Evolutionary conservation across 2,329 filamentous ascomycete species (phyloP).

Genomic region (Penicillium sp.): DNA sequence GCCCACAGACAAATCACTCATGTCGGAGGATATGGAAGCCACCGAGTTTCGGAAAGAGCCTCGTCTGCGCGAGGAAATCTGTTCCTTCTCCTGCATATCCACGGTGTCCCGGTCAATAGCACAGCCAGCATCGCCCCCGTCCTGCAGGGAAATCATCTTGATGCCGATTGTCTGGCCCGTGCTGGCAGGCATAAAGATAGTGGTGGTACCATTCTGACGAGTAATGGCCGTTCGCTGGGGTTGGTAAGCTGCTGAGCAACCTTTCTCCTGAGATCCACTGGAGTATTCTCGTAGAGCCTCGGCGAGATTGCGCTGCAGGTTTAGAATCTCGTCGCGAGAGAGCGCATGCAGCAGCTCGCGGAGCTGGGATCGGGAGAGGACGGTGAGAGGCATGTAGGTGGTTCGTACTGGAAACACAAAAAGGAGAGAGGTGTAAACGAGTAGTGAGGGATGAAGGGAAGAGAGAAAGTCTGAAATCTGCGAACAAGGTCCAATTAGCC

Average conservation of each 20-base stretch:
- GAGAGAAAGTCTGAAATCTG: conserved; percentile 5
- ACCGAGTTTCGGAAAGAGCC: conserved; percentile 32
- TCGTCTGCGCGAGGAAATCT: conserved; percentile 18
- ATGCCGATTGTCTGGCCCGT: conserved; percentile 61
- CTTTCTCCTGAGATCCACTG: conserved; percentile 58
- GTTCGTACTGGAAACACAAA: background rate
- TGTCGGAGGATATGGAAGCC: conserved; percentile 36
- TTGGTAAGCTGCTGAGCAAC: conserved; percentile 61
- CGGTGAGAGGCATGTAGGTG: conserved; percentile 57
- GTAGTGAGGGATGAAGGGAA: background rate
- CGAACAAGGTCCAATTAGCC: conserved; percentile 8
- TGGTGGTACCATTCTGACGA: conserved; percentile 61
- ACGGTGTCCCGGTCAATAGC: conserved; percentile 33
- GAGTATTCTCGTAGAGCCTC: conserved; percentile 66
- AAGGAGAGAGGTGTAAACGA: background rate
- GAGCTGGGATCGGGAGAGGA: conserved; percentile 59
- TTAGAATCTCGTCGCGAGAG: conserved; percentile 56
- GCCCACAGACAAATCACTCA: conserved; percentile 37
- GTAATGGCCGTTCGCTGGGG: conserved; percentile 62
- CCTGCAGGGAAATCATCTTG: conserved; percentile 62
- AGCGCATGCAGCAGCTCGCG: conserved; percentile 56
- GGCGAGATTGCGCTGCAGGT: conserved; percentile 59
- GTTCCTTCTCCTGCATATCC: conserved; percentile 19
- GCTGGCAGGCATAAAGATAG: conserved; percentile 67
- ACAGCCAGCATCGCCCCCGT: conserved; percentile 31